phyloP scores from a whole-genome alignment of 768 basidiomycete genomes.

The Podaxis sp. region DNA sequence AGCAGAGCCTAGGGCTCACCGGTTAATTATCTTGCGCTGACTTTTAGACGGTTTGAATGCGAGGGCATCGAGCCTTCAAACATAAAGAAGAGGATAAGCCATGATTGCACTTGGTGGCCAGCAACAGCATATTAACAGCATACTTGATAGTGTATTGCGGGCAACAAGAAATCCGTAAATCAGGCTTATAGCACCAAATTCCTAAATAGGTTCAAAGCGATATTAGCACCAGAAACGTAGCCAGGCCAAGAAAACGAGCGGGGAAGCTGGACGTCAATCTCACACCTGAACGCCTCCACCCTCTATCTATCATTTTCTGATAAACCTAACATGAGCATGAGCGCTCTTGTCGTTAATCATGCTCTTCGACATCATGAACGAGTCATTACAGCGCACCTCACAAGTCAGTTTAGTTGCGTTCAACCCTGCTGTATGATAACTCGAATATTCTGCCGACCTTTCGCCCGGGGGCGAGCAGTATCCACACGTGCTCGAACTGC shows the following conservation, averaged over 20 bases:
- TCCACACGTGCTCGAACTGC: constrained; percentile 52
- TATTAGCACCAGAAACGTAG: neutral
- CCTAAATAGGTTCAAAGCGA: constrained; percentile 27
- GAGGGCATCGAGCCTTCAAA: constrained; percentile 59
- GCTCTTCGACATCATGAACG: neutral
- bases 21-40: constrained; percentile 72
- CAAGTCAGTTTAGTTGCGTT: constrained; percentile 54
- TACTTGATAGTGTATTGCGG: constrained; percentile 92
- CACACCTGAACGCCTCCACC: constrained; percentile 79
- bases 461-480: constrained; percentile 63
- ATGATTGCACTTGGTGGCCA: constrained; percentile 20
- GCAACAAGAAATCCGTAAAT: constrained; percentile 81
- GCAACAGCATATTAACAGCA: constrained; percentile 22
- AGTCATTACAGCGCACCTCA: constrained; percentile 33
- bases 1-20: constrained; percentile 38
- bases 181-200: constrained; percentile 84
- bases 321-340: constrained; percentile 51
- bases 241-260: neutral
- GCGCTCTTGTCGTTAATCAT: neutral
- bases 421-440: constrained; percentile 47
- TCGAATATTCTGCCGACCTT: constrained; percentile 42
- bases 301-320: constrained; percentile 80
- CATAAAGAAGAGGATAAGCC: neutral
- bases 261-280: neutral
- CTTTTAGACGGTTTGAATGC: constrained; percentile 70